These are phyloP conservation scores for Amanita brunnescens DNA, from an alignment of 768 basidiomycete genomes.

Conservation along the genomic window DNA sequence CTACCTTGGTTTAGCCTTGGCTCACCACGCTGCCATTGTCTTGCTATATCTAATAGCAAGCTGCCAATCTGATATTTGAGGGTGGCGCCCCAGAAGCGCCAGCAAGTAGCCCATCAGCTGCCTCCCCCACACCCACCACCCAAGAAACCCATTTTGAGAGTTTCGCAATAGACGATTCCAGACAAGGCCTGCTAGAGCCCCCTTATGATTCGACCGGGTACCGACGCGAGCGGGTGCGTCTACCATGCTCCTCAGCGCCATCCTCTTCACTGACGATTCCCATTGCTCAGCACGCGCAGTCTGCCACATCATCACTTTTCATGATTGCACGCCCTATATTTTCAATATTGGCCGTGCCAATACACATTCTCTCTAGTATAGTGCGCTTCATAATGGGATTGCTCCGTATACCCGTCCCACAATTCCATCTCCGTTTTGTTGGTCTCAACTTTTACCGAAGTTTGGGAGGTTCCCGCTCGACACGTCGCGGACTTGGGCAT, in stretches of 20 bases:
- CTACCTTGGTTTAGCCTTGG: not conserved
- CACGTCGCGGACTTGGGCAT: constrained; percentile 21
- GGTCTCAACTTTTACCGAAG: constrained; percentile 38
- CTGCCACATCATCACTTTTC: constrained; percentile 17
- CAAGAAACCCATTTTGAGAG: constrained; percentile 19
- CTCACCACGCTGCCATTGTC: not conserved
- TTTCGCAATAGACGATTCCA: constrained; percentile 48
- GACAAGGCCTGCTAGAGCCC: constrained; percentile 20
- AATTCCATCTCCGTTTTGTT: constrained; percentile 35
- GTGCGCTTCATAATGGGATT: constrained; percentile 58
- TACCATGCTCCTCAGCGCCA: constrained; percentile 5
- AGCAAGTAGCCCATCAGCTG: constrained; percentile 7
- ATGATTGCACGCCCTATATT: constrained; percentile 27
- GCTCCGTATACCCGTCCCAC: constrained; percentile 59
- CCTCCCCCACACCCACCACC: constrained; percentile 9
- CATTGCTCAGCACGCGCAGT: constrained; percentile 10
- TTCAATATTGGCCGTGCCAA: constrained; percentile 47
- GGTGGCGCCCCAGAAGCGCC: constrained; percentile 13
- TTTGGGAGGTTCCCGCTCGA: constrained; percentile 26
- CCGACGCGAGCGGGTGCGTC: constrained; percentile 7
- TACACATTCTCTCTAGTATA: constrained; percentile 51
- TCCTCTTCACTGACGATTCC: constrained; percentile 4
- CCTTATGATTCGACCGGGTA: constrained; percentile 12
- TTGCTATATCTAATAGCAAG: constrained; percentile 29
- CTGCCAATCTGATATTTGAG: constrained; percentile 53